Base-by-base conservation (phyloP, 2,329 filamentous ascomycete genomes). In the Trichophyton mentagrophytes region DNA sequence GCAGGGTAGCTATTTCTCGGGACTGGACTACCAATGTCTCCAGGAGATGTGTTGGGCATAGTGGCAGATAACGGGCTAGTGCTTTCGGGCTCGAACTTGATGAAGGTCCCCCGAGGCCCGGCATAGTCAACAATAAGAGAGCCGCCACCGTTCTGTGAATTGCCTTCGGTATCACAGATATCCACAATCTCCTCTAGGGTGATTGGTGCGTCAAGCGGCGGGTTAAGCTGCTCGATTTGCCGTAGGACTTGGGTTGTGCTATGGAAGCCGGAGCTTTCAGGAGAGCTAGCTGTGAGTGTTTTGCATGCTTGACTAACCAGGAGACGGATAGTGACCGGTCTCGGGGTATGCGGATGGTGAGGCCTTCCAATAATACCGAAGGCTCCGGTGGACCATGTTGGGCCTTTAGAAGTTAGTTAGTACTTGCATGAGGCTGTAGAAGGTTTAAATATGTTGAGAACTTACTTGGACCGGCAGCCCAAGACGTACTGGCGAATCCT, bases 111-210 rank as follows among this genome's bases (percentile, higher is more conserved):
- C 30, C 68, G 66, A 33, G 61, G 40, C 17, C 73, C 77, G 57
- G 83, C 81, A 44, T 80, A 78, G 63, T 80, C 82, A 64, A 88
- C 80, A 38, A 88, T 84, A 69, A 99, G 95, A 27, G 82, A 86
- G n/a, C 93, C 93, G 51, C 92, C 92, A 53, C 93, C 93, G 68
- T 97, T 97, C 62, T 86, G 84, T 1, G 78, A 71, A 67, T 87
- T 95, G 61, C 93, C 93, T 71, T 96, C 89, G 0, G 92, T 96
- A 68, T 97, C 92, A 71, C 89, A 93, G 62, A 95, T 86, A 61
- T 88, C 85, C 44, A 92, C 79, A 67, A 97, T 80, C 68, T 96
- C 91, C 27, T 79, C 80, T 69, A 78, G 84, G 72, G 65, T 78
- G 72, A 78, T 83, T 67, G 77, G 70, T 27, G 79, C 73, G 61